Evolutionary conservation across 2,329 filamentous ascomycete genomes (phyloP), one percentile per base, ranked within the genome.

Genomic region (Xylariaceae sp.): DNA sequence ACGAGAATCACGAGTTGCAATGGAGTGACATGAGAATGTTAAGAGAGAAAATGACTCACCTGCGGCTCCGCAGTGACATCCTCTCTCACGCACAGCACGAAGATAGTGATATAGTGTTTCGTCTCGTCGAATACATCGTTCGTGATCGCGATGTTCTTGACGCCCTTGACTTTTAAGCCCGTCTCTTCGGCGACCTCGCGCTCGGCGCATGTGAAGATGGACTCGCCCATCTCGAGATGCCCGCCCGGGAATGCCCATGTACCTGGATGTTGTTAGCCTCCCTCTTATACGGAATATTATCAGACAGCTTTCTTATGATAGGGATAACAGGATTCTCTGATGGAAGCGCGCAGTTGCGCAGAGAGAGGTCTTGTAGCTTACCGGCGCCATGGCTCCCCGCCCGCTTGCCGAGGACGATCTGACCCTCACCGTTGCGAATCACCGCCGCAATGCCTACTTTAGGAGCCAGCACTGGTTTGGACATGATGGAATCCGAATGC

Each of bases 91-190:
- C 82, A 84, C 0, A 76, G 74, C 62, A 90, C 82, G 65, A 89
- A 92, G 2, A 91, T 71, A 0, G 89, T 92, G 54, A 91, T 78
- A 68, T 92, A 93, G 69, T 93, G 89, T 72, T 86, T 89, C 0
- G 73, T 73, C n/a, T 81, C 53, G 0, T 73, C 68, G 69, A 91
- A 89, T 0, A 88, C 69, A 66, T 87, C 84, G 68, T 92, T 90
- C 4, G 87, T 90, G 0, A 84, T 80, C 0, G 80, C 82, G 0
- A 87, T 64, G 45, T 88, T 79, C 51, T 76, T 77, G 4, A 82
- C 53, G 5, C 80, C 77, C 1, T 71, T 75, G 1, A 91, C 76
- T 0, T 73, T 67, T 0, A 91, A 76, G 0, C 82, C 87, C 0
- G 89, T 90, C 69, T 93, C 89, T 70, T 93, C 89, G 0, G 83